Conservation (phyloP, 768 basidiomycete species). For the Hygrophoropsis aurantiaca region DNA sequence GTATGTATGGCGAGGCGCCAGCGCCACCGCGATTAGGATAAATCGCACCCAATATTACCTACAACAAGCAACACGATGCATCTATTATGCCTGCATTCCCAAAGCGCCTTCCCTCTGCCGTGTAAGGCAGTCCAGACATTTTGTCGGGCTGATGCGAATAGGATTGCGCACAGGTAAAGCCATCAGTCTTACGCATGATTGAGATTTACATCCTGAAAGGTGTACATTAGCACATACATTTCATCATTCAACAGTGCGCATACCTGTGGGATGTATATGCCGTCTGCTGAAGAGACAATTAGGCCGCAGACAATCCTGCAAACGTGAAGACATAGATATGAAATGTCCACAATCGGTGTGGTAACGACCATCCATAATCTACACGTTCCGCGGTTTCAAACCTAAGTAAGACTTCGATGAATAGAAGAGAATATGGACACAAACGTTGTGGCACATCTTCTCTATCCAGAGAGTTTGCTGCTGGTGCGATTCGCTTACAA, state of each 20-base stretch:
- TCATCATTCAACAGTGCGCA: constrained; percentile 8
- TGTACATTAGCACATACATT: not conserved
- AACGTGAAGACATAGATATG: constrained; percentile 64
- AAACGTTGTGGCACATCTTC: constrained; percentile 75
- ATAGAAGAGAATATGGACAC: constrained; percentile 22
- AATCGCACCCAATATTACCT: constrained; percentile 1
- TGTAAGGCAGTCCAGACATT: constrained; percentile 36
- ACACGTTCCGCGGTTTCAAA: constrained; percentile 2
- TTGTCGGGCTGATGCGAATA: constrained; percentile 64
- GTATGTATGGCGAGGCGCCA: constrained; percentile 15
- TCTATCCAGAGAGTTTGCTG: constrained; percentile 15
- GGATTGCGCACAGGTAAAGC: constrained; percentile 65
- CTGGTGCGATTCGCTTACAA: constrained; percentile 2
- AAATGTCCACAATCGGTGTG: constrained; percentile 73
- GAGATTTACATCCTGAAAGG: constrained; percentile 51
- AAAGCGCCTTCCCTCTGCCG: constrained; percentile 20
- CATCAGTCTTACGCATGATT: constrained; percentile 64
- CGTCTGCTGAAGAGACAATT: constrained; percentile 73
- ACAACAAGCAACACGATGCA: not conserved
- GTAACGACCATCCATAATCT: constrained; percentile 79
- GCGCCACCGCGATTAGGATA: constrained; percentile 15
- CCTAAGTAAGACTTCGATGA: constrained; percentile 5
- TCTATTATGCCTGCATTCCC: constrained; percentile 6
- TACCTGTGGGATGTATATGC: constrained; percentile 59
- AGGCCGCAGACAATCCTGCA: constrained; percentile 61